Evolutionary conservation across 768 basidiomycete species (phyloP).

Genomic region (Porpolomopsis calyptriformis): DNA sequence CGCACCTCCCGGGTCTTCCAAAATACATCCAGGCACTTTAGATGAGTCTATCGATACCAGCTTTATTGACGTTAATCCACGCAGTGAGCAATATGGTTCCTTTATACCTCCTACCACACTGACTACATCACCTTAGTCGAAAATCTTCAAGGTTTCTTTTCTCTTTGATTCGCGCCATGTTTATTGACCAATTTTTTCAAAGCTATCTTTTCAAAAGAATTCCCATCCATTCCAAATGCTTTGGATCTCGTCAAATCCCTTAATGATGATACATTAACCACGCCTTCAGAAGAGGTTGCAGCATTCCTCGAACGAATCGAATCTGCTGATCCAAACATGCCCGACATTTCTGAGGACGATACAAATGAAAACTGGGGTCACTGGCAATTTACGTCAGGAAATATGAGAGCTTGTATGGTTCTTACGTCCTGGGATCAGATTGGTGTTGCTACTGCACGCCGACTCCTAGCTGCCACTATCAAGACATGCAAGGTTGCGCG

Average conservation of each 20-base stretch:
- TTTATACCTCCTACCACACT: not conserved
- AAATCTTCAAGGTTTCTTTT: not conserved
- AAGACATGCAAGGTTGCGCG: not conserved
- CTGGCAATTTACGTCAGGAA: not conserved
- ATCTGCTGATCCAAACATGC: not conserved
- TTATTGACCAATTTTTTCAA: not conserved
- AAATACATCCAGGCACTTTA: not conserved
- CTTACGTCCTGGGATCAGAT: not conserved
- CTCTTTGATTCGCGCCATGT: not conserved
- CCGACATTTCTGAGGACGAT: not conserved
- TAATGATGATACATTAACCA: not conserved
- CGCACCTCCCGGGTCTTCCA: no score
- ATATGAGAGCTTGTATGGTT: not conserved
- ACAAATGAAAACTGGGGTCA: not conserved
- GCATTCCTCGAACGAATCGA: not conserved
- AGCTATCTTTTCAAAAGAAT: not conserved
- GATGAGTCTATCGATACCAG: not conserved
- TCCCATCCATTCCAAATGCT: not conserved
- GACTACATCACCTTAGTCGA: not conserved
- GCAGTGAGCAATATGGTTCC: not conserved
- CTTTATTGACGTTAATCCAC: not conserved
- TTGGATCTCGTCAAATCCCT: not conserved
- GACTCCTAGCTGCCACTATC: not conserved
- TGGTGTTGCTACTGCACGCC: not conserved
- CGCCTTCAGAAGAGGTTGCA: not conserved